Base-by-base conservation (phyloP, 257 asterid species). In the Nicotiana tomentosiformis region DNA sequence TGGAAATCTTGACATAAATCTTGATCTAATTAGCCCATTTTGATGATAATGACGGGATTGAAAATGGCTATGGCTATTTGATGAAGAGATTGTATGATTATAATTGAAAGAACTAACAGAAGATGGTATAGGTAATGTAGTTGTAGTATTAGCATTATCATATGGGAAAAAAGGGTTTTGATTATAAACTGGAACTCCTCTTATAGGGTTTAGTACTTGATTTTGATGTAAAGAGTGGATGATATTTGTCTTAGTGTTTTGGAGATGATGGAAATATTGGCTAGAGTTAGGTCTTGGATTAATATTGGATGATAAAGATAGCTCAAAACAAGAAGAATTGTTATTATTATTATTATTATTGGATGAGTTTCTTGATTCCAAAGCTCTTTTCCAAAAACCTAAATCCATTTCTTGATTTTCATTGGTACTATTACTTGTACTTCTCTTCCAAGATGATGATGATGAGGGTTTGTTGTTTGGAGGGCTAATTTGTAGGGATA, bases 401-500 rank as follows among this genome's bases (percentile, higher is more conserved):
- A 91, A 86, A 87, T 91, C 90, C 86, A 91, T 85, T 69, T 89
- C 93, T 67, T 88, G 89, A 7, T 76, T 29, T 61, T 85, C 37
- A 86, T 87, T 35, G 84, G 90, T 9, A 43, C 51, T 91, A 93
- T 88, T 35, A 78, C 81, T 14, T 92, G 85, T 18, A 93, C 85
- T 83, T 90, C 87, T 74, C 90, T 91, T 74, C 79, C 51, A 43
- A 2, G 51, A 43, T 43, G 51, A 43, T 70, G 58, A 33, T 61
- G 67, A 64, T 37, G 26, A 85, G 51, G 82, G 87, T 80, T 91
- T 17, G 96, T 72, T 53, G 26, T 74, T 74, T 74, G 79, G 94
- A 15, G 97, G 94, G 89, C 97, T 93, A 88, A 94, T 94, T 86
- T 90, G 92, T 35, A 94, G 53, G 67, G 97, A 93, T 8, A 94